Base-by-base conservation (phyloP, 2,329 filamentous ascomycete species). In the Penicillium aurantiogriseum region DNA sequence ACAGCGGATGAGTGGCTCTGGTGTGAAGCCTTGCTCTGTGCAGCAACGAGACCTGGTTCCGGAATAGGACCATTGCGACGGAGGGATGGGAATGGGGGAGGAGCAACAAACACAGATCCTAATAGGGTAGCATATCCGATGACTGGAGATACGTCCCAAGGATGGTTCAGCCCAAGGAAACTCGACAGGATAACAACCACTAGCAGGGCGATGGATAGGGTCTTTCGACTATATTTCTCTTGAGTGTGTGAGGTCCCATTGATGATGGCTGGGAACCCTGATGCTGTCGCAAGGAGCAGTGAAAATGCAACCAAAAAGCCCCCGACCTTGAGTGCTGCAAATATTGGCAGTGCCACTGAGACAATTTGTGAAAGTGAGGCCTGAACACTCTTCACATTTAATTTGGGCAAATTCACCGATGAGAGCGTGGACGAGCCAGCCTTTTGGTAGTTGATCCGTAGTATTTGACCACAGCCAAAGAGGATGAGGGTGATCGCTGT, bases 271-370 rank as follows among this genome's bases (percentile, higher is more conserved):
- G 73, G 71, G 23, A 85, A 57, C 8, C 79, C 80, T 15, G 79
- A 77, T 8, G 80, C 76, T 3, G 77, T 62, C 8, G 79, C 76
- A 35, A 79, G 69, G 43, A 85, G 70, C 29, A 85, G 61, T 2
- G 80, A 61, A n/a, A 85, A 70, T 11, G 81, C 80, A n/a, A 81
- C 79, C 52, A 80, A 74, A 56, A 80, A 76, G 13, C 81, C 82
- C 9, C 83, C 84, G 13, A 86, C 68, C 56, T 84, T 79, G 60
- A 83, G 74, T 0, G 81, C 70, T 9, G 83, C 81, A 65, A 83
- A 86, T 64, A 84, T 81, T 0, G 84, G 84, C 31, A 86, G 65
- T 3, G 76, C 70, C 23, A 83, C 66, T 19, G 78, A 74, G 31
- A 75, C 56, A n/a, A 75, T 65, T 49, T 74, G 77, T 19, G 69